Evolutionary conservation across 2,329 filamentous ascomycete species (phyloP), one percentile per base, ranked within the genome.

Genomic region (Aspergillus persii): DNA sequence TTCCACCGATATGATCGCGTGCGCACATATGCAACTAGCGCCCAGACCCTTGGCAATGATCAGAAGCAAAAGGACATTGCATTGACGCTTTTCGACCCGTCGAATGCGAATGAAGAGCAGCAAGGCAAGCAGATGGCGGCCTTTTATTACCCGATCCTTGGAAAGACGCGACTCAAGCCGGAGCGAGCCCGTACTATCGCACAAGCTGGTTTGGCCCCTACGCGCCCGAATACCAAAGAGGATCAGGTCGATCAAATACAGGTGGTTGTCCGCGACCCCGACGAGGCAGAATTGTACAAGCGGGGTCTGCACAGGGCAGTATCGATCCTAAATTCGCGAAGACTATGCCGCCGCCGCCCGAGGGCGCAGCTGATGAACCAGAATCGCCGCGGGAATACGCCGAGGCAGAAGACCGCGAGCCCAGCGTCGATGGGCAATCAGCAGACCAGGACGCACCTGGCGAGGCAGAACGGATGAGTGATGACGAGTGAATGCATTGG

Each of bases 81-180:
- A 2, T 57, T 89, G 52, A 83, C 84, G 0, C 71, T 89, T 36
- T 84, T 86, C 66, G 81, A 87, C 63, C 78, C 80, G 0, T 77
- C 63, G 15, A 66, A 73, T 50, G 62, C 64, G 18, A 67, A 70
- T 30, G 62, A 64, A 48, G 50, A 59, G 27, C 44, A 60, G 15
- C 41, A 58, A 39, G 64, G 58, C 23, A 78, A 75, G 59, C 76
- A 77, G 53, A 83, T 82, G 67, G 85, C 78, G 1, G 86, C 86
- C 12, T 88, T 86, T 70, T 86, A 85, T 69, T 88, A 88, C 61
- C 84, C 85, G 0, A 82, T 88, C 56, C 72, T 81, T 23, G 81
- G 83, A 67, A 81, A 83, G 68, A 82, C 82, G n/a, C 79, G 78
- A 26, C 76, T 88, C 51, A 84, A 82, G 71, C 79, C 80, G 4